Conservation (phyloP, 2,329 filamentous ascomycete species). For the Ophiostoma montium region DNA sequence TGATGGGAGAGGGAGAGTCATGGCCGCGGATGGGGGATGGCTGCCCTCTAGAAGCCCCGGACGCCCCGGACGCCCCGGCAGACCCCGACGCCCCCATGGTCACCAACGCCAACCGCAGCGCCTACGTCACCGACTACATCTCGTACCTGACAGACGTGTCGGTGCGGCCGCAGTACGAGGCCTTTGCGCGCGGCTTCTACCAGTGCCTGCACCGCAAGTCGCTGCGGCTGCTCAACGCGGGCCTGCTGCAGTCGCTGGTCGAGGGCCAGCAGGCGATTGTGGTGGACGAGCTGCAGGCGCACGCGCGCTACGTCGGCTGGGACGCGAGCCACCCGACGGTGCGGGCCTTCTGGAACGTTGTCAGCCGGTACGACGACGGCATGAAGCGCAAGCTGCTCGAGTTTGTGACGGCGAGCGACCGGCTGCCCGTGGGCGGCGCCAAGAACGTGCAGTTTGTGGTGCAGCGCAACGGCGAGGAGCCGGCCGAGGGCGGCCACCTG, state of each 20-base stretch:
- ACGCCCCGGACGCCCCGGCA: no score
- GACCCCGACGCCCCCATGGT: slow-evolving; percentile 53
- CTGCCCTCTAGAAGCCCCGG: no score
- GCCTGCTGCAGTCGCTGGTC: slow-evolving; percentile 60
- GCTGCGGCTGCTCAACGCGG: slow-evolving; percentile 55
- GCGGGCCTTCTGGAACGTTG: slow-evolving; percentile 70
- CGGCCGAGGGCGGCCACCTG: slow-evolving; percentile 40
- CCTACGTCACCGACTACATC: slow-evolving; percentile 76
- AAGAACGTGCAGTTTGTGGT: slow-evolving; percentile 72
- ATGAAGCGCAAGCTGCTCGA: slow-evolving; percentile 70
- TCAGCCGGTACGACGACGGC: slow-evolving; percentile 49
- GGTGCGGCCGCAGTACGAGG: slow-evolving; percentile 59
- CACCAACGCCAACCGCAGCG: slow-evolving; percentile 62
- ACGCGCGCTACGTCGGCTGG: slow-evolving; percentile 73
- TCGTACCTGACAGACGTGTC: slow-evolving; percentile 69
- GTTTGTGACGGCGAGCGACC: slow-evolving; percentile 88
- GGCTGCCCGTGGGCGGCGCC: slow-evolving; percentile 77
- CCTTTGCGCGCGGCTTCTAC: slow-evolving; percentile 71
- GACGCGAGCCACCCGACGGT: slow-evolving; percentile 55
- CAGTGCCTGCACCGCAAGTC: slow-evolving; percentile 58
- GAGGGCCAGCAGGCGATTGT: slow-evolving; percentile 78
- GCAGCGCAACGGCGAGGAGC: slow-evolving; percentile 57
- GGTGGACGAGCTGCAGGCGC: slow-evolving; percentile 53
- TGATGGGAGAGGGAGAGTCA: slow-evolving; percentile 31
- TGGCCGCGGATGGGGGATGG: slow-evolving; percentile 44